Base-by-base conservation (phyloP, 1,284 basidiomycete species). In the Tylopilus microsporus region DNA sequence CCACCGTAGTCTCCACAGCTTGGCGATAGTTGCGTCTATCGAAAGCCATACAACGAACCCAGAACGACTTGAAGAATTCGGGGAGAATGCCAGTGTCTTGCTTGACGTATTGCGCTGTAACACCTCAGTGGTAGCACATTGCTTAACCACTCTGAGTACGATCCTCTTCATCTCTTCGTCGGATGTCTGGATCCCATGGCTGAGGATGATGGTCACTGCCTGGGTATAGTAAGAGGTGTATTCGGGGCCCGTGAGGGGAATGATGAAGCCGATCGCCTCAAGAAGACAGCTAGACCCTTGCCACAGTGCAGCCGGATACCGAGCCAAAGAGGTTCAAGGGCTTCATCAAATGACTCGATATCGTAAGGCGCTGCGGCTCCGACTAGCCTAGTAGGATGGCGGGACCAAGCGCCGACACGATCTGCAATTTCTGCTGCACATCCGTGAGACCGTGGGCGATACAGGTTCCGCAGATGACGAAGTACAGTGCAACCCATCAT, bases 101-200 rank as follows among this genome's bases (percentile, higher is more conserved):
- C 67, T 94, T 94, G 72, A 98, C 95, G 72, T 97, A 98, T 37
- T 85, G 82, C 5, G 94, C 85, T 1, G 92, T 93, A 46, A 98
- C 95, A 77, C 95, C 70, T 99, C 97, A 1, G 97, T 99, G 9
- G 92, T 92, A 43, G 97, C 93, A 71, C 97, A 99, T 74, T 99
- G 97, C 76, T 98, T 97, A 69, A 99, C 95, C 56, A 99, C 97
- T 74, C 98, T 98, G 53, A 99, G 78, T 5, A 99, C 96, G 66
- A 99, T 99, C 81, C 98, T 97, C 81, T 98, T 97, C 97, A 99
- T 99, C 79, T 99, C 97, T 75, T 99, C 97, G 73, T 99, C 97
- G 11, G 96, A 97, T 7, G 94, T 98, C 74, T 97, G 95, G 80
- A 99, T 99, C 77, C 99, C 97, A 72, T 96, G 92, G 63, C 99